Evolutionary conservation across 352 stramenopile species (phyloP), one percentile per base, ranked within the genome.

Genomic region (Globisporangium apiculatum): DNA sequence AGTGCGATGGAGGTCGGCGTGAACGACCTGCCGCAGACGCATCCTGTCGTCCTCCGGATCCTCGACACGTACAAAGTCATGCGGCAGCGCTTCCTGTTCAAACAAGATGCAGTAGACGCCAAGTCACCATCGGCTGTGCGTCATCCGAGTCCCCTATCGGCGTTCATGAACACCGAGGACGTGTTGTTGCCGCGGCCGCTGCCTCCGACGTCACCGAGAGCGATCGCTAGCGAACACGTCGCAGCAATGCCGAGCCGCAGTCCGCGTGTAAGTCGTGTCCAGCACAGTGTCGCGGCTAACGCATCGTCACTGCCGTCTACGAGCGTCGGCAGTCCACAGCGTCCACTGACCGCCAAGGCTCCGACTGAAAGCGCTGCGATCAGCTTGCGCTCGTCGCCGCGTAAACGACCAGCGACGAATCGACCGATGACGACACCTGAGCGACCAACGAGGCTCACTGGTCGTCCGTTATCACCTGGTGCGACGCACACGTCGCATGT

Each of bases 11-110:
- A 88, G 42, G 53, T 88, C 40, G 76, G 73, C 1, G 72, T 83
- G 15, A 72, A 84, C 45, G 62, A 69, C 17, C 61, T 88, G 4
- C 55, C 70, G 5, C 73, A 86, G 58, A 71, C 61, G 11, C 75
- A 88, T 55, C 78, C 76, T 1, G 67, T 86, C 1, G 74, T 86
- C 0, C 41, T 69, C n/a, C 62, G 78, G 4, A 79, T 86, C 37
- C 41, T 86, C 24, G 78, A 85, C 51, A 86, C 78, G 36, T 89
- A 83, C 66, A 89, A 89, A 55, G 62, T 84, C 12, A 78, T 89
- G 71, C 68, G 78, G 24, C 70, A 83, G 64, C 82, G 75, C 42
- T 89, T 89, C 48, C 51, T 89, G 35, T 83, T 86, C 48, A 3
- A 31, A 3, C 51, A 63, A 38, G 51, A 43, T 18, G 48, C 42